Percentiles rank a stretch among this genome's conserved stretches.
Conservation (phyloP, 2,329 filamentous ascomycete genomes). For the Zymoseptoria ardabiliae region DNA sequence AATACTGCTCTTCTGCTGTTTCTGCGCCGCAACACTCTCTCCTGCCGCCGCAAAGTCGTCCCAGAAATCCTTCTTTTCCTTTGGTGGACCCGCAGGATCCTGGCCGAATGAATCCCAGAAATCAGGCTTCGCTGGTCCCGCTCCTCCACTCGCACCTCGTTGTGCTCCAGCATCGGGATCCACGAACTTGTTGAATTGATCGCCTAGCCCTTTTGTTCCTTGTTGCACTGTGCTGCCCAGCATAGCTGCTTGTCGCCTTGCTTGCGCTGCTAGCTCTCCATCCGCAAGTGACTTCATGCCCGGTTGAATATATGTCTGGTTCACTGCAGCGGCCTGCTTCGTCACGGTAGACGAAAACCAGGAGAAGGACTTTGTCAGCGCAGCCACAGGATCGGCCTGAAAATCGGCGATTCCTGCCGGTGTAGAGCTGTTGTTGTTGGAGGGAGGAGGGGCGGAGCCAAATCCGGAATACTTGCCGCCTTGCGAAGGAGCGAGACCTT, state of each 20-base stretch:
- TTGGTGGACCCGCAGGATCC: conserved; percentile 44
- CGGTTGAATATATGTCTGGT: conserved; percentile 86
- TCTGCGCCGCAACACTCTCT: conserved; percentile 28
- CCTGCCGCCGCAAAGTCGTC: conserved; percentile 38
- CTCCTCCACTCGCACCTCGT: conserved; percentile 15
- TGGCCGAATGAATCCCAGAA: conserved; percentile 91
- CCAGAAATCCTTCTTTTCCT: conserved; percentile 49
- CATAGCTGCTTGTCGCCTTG: conserved; percentile 47
- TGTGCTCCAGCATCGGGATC: conserved; percentile 42
- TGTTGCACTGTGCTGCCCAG: conserved; percentile 52
- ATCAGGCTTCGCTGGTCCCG: conserved; percentile 63
- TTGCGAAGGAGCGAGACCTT: conserved; percentile 72
- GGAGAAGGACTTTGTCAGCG: conserved; percentile 84
- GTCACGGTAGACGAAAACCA: conserved; percentile 86
- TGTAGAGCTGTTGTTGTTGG: conserved; percentile 31
- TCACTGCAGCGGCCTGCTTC: conserved; percentile 85
- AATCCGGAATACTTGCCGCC: conserved; percentile 91
- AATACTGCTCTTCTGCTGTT: conserved; percentile 40
- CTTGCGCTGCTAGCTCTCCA: conserved; percentile 49
- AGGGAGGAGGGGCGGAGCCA: conserved; percentile 63
- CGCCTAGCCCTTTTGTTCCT: conserved; percentile 66
- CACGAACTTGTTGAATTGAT: conserved; percentile 78
- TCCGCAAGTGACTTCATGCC: conserved; percentile 73
- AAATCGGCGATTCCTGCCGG: conserved; percentile 67
- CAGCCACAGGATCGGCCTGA: conserved; percentile 81